Conservation (phyloP, 1,139 yeast species). For the Nematodospora anomalae region DNA sequence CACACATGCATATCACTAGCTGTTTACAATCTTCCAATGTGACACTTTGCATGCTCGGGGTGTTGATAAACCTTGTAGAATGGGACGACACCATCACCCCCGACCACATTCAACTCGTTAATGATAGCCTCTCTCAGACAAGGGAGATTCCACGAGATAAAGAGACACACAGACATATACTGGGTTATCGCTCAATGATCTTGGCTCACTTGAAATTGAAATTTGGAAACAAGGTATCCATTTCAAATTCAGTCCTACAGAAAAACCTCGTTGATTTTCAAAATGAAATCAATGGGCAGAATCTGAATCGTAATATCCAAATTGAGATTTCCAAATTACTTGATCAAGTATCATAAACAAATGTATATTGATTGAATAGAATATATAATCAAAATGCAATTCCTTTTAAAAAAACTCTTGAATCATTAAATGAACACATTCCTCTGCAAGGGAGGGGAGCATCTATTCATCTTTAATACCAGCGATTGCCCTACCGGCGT, state of each 20-base stretch:
- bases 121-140: conserved; percentile 9
- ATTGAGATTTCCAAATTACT: not conserved
- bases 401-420: not conserved
- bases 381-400: not conserved
- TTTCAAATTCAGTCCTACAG: conserved; percentile 1
- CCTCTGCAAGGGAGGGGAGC: no score
- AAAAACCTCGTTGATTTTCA: not conserved
- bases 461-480: conserved; percentile 15
- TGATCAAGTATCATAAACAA: not conserved
- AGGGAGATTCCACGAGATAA: conserved; percentile 5
- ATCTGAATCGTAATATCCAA: not conserved
- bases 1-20: not conserved
- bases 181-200: conserved; percentile 18
- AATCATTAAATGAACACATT: not conserved
- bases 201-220: conserved; percentile 12
- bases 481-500: conserved; percentile 68
- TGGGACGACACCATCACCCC: not conserved
- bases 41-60: conserved; percentile 10
- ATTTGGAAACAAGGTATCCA: not conserved
- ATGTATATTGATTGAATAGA: not conserved
- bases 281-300: not conserved
- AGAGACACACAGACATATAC: conserved; percentile 13
- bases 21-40: conserved; percentile 1
- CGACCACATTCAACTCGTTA: conserved; percentile 9
- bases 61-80: conserved; percentile 8